These are phyloP conservation scores for Colletotrichum plurivorum DNA, from an alignment of 2,329 filamentous ascomycete species.

Conservation along the genomic window DNA sequence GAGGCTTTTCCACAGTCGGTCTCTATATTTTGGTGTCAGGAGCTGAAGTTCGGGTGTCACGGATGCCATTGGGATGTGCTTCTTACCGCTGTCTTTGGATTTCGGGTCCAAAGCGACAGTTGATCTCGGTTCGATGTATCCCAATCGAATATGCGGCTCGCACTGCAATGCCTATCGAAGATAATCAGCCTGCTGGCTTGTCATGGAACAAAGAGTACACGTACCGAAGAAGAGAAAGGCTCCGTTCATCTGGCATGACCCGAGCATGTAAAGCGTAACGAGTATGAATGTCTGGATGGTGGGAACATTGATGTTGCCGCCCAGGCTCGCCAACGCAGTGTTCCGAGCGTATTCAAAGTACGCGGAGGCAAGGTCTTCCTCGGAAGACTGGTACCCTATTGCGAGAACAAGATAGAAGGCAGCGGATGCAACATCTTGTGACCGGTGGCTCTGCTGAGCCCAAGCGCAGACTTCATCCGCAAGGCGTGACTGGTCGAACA, in stretches of 20 bases:
- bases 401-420: constrained; percentile 64
- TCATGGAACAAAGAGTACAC: constrained; percentile 15
- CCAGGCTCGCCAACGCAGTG: constrained; percentile 60
- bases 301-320: constrained; percentile 61
- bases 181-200: constrained; percentile 7
- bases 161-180: constrained; percentile 59
- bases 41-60: too few species aligned
- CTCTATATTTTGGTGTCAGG: constrained; percentile 43
- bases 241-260: constrained; percentile 68
- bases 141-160: constrained; percentile 68
- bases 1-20: constrained; percentile 68
- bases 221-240: constrained; percentile 66
- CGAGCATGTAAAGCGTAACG: constrained; percentile 68
- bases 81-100: constrained; percentile 55
- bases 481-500: constrained; percentile 60
- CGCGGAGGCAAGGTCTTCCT: constrained; percentile 57
- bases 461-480: constrained; percentile 58
- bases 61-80: too few species aligned
- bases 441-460: constrained; percentile 51
- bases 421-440: constrained; percentile 56
- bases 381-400: constrained; percentile 60
- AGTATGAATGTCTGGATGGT: constrained; percentile 66
- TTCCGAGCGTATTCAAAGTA: constrained; percentile 67
- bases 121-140: constrained; percentile 67
- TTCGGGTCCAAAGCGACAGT: constrained; percentile 63